Percentiles rank a stretch among this genome's conserved stretches.
Conservation (phyloP, 768 basidiomycete species). For the Cubamyces sp. region DNA sequence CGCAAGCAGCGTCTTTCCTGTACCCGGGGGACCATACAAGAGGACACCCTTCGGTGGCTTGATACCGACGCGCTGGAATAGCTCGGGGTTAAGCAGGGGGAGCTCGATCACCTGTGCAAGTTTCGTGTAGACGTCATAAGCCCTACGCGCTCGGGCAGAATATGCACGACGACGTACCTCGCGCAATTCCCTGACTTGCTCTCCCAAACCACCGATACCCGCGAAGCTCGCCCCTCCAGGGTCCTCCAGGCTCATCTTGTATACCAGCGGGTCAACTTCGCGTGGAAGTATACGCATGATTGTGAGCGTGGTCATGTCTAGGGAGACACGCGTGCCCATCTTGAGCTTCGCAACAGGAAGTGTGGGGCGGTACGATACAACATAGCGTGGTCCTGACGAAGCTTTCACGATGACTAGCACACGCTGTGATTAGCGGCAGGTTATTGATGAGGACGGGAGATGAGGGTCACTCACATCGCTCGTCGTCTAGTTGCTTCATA, state of each 20-base stretch:
- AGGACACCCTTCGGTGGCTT: conserved; percentile 96
- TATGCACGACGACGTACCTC: conserved; percentile 58
- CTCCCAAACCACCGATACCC: conserved; percentile 93
- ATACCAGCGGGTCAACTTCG: conserved; percentile 97
- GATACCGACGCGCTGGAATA: conserved; percentile 95
- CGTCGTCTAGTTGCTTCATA: conserved; percentile 97
- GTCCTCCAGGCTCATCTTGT: conserved; percentile 99
- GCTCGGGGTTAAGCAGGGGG: conserved; percentile 90
- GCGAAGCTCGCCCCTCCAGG: conserved; percentile 95
- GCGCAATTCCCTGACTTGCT: conserved; percentile 95
- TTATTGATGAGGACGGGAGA: not conserved
- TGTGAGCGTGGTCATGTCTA: conserved; percentile 99
- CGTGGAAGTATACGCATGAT: conserved; percentile 98
- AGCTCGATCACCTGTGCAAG: conserved; percentile 85
- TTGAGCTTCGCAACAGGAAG: conserved; percentile 93
- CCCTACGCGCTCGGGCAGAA: not conserved
- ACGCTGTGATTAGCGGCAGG: conserved; percentile 1
- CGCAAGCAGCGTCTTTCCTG: conserved; percentile 94
- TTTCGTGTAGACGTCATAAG: too few relatives aligned
- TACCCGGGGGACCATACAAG: conserved; percentile 95
- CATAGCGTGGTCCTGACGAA: conserved; percentile 96
- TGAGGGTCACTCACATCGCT: conserved; percentile 73
- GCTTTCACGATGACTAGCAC: conserved; percentile 94
- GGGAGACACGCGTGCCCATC: conserved; percentile 90
- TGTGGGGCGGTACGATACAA: conserved; percentile 94